A percentile compares a stretch with the other conserved stretches of the same genome.
Evolutionary conservation across 495 filamentous ascomycete genomes (phyloP).

Genomic region (Xylaria sp.): DNA sequence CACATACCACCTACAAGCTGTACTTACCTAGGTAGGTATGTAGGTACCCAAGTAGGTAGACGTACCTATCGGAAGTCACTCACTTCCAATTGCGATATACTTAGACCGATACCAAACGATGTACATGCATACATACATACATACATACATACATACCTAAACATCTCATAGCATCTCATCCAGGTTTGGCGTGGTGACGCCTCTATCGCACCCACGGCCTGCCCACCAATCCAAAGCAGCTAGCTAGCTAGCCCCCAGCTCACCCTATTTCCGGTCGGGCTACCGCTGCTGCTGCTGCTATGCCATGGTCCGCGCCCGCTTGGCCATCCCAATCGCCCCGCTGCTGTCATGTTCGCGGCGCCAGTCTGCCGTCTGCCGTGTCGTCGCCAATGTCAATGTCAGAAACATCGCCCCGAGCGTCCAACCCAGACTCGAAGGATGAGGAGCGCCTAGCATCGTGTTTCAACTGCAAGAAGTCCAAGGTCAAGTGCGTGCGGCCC

Average conservation of each 20-base stretch:
- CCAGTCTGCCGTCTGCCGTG: slow-evolving; percentile 14
- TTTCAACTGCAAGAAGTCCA: slow-evolving; percentile 70
- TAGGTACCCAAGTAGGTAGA: neutral
- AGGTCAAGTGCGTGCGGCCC: slow-evolving; percentile 64
- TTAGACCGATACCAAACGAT: too few relatives aligned
- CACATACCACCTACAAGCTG: too few relatives aligned
- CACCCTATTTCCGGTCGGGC: too few relatives aligned
- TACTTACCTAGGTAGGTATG: too few relatives aligned
- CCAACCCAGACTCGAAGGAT: slow-evolving; percentile 37
- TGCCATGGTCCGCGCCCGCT: slow-evolving; percentile 10
- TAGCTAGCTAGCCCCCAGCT: neutral
- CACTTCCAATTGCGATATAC: neutral
- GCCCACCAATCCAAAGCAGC: neutral
- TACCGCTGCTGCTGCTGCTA: neutral
- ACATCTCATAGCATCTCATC: neutral
- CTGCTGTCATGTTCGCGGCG: slow-evolving; percentile 23
- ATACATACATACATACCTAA: neutral
- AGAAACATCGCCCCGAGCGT: slow-evolving; percentile 38
- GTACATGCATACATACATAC: too few relatives aligned
- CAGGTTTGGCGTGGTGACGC: neutral
- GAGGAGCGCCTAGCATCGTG: slow-evolving; percentile 62
- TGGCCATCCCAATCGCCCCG: neutral
- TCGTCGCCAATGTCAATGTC: slow-evolving; percentile 37
- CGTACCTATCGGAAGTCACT: too few relatives aligned
- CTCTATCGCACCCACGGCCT: neutral